Conservation (phyloP, 2,329 filamentous ascomycete genomes). For the Drechslera avenae region DNA sequence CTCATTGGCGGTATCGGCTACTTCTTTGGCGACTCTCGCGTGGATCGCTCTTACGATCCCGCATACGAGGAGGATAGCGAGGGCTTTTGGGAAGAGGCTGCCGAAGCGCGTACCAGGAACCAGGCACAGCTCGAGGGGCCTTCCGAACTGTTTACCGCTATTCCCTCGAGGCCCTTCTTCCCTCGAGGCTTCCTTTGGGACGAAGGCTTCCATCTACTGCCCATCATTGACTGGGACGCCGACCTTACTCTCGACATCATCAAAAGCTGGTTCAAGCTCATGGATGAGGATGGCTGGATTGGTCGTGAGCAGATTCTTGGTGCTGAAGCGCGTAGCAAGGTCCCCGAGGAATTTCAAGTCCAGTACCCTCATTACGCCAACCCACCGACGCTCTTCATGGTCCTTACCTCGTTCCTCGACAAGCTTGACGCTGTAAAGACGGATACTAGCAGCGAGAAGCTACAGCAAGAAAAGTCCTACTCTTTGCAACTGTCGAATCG, state of each 20-base stretch:
- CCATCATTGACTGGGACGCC: conserved; percentile 91
- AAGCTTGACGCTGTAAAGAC: conserved; percentile 64
- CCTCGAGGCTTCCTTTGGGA: conserved; percentile 97
- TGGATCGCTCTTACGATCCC: conserved; percentile 87
- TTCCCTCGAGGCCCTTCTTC: conserved; percentile 94
- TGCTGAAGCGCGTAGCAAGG: conserved; percentile 88
- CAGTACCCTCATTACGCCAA: conserved; percentile 99
- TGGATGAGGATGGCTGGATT: conserved; percentile 98
- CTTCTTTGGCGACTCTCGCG: conserved; percentile 85
- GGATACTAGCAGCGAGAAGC: conserved; percentile 41
- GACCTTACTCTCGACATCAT: conserved; percentile 84
- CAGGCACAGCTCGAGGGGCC: conserved; percentile 76
- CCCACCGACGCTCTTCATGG: conserved; percentile 90
- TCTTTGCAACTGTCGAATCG: conserved; percentile 70
- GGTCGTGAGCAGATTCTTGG: conserved; percentile 94
- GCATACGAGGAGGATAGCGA: conserved; percentile 96
- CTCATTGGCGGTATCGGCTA: conserved; percentile 92
- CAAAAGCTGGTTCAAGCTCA: conserved; percentile 92
- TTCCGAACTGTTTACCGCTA: conserved; percentile 85
- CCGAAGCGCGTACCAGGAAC: conserved; percentile 73
- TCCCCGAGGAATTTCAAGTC: conserved; percentile 88
- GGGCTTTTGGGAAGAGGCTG: conserved; percentile 92
- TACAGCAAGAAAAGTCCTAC: conserved; percentile 52
- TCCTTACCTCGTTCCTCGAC: conserved; percentile 82
- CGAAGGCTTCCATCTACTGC: conserved; percentile 92